Percentiles rank a stretch among this genome's conserved stretches.
Conservation (phyloP, 192 early-diverging fungal genomes). For the Paraglomus brasilianum region DNA sequence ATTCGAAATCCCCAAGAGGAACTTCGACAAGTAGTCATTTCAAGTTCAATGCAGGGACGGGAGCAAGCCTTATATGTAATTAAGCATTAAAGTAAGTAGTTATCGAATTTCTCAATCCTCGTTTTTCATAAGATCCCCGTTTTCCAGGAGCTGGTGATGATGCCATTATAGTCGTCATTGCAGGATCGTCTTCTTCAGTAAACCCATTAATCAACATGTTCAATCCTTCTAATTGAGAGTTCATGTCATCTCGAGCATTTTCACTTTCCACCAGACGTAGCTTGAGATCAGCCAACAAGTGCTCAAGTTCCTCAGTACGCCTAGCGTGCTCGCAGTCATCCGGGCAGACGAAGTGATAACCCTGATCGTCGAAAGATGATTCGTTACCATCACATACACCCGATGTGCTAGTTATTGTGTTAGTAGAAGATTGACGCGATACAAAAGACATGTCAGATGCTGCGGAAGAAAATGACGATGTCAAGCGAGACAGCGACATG, state of each 20-base stretch:
- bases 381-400: too few relatives aligned
- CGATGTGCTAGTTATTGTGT: background rate
- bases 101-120: too few relatives aligned
- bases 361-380: too few relatives aligned
- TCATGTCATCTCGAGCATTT: slow-evolving; percentile 13
- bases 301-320: slow-evolving; percentile 26
- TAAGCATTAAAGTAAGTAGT: too few relatives aligned
- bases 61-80: too few relatives aligned
- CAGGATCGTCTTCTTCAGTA: background rate
- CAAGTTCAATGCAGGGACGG: too few relatives aligned
- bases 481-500: slow-evolving; percentile 5
- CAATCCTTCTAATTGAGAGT: slow-evolving; percentile 23
- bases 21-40: too few relatives aligned
- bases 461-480: background rate
- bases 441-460: background rate
- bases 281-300: slow-evolving; percentile 19
- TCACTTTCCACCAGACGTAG: slow-evolving; percentile 26
- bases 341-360: background rate
- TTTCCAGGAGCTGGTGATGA: background rate
- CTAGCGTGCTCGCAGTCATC: slow-evolving; percentile 5
- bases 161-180: background rate
- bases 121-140: too few relatives aligned
- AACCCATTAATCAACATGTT: slow-evolving; percentile 29
- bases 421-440: background rate
- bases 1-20: too few relatives aligned